Conservation (phyloP, 1,284 basidiomycete genomes). For the Ceratobasidium sp. region DNA sequence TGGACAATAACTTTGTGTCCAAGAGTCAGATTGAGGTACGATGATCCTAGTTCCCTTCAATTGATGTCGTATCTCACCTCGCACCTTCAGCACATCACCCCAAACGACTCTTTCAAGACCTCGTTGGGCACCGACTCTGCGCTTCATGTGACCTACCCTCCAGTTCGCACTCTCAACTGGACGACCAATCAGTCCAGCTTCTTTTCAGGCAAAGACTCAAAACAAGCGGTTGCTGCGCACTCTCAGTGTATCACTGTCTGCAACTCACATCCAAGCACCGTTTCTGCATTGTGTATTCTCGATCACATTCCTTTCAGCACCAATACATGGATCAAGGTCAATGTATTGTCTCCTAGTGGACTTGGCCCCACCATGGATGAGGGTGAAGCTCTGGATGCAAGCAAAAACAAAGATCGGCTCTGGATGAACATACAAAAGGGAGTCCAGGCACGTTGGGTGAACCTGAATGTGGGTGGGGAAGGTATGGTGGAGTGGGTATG, state of each 20-base stretch:
- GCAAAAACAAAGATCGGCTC: constrained; percentile 13
- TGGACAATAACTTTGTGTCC: no score
- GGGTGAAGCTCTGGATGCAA: constrained; percentile 4
- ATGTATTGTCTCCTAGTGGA: constrained; percentile 47
- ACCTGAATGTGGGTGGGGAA: constrained; percentile 43
- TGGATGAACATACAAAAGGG: constrained; percentile 39
- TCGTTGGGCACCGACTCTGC: constrained; percentile 50
- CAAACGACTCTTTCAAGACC: constrained; percentile 49
- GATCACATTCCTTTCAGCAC: constrained; percentile 50
- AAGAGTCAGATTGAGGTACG: no score
- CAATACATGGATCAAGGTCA: constrained; percentile 50
- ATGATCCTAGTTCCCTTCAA: no score
- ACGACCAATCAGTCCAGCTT: constrained; percentile 34
- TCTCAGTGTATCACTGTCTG: constrained; percentile 49
- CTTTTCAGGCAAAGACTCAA: constrained; percentile 41
- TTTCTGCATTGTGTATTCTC: constrained; percentile 47
- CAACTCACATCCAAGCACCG: constrained; percentile 46
- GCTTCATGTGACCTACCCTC: constrained; percentile 49
- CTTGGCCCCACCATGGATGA: constrained; percentile 27
- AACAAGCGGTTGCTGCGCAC: constrained; percentile 44
- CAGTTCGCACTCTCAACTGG: constrained; percentile 45
- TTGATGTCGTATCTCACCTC: no score
- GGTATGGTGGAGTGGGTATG: constrained; percentile 50
- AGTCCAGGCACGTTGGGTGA: constrained; percentile 36
- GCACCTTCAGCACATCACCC: constrained; percentile 45